These are phyloP conservation scores for Paramecium sexaurelia DNA, from an alignment of 73 alveolate genomes.

Conservation along the genomic window DNA sequence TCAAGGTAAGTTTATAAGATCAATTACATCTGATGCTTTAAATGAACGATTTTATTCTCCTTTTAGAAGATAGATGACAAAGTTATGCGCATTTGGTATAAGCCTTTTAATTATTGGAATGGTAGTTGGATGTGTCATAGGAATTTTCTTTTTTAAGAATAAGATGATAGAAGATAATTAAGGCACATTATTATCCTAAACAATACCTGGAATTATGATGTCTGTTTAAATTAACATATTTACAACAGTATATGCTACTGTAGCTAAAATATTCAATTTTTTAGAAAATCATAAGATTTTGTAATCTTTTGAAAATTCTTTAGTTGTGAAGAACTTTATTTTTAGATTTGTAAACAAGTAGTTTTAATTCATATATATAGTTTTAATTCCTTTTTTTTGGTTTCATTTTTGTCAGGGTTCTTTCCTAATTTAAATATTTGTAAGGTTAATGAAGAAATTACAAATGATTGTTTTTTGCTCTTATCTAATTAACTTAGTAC, in stretches of 20 bases:
- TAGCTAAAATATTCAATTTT: conserved; percentile 61
- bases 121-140: conserved; percentile 68
- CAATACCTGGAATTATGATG: conserved; percentile 59
- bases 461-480: conserved; percentile 59
- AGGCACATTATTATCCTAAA: conserved; percentile 34
- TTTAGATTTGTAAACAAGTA: conserved; percentile 73
- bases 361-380: neutral
- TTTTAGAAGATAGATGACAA: conserved; percentile 15
- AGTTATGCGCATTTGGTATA: conserved; percentile 38
- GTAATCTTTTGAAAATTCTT: conserved; percentile 68
- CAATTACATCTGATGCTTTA: conserved; percentile 68
- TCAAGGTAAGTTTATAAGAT: conserved; percentile 67
- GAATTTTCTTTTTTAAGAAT: conserved; percentile 60
- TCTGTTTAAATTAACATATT: conserved; percentile 72
- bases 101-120: conserved; percentile 65
- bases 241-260: conserved; percentile 58
- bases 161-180: conserved; percentile 28
- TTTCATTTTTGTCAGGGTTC: conserved; percentile 70
- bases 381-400: conserved; percentile 75
- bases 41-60: conserved; percentile 66
- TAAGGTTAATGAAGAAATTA: neutral
- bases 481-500: conserved; percentile 65
- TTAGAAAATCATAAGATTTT: conserved; percentile 76
- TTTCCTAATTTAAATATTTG: conserved; percentile 66
- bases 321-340: conserved; percentile 68